These are phyloP conservation scores for Pseudogymnoascus sp. DNA, from an alignment of 2,329 filamentous ascomycete species.

Conservation along the genomic window DNA sequence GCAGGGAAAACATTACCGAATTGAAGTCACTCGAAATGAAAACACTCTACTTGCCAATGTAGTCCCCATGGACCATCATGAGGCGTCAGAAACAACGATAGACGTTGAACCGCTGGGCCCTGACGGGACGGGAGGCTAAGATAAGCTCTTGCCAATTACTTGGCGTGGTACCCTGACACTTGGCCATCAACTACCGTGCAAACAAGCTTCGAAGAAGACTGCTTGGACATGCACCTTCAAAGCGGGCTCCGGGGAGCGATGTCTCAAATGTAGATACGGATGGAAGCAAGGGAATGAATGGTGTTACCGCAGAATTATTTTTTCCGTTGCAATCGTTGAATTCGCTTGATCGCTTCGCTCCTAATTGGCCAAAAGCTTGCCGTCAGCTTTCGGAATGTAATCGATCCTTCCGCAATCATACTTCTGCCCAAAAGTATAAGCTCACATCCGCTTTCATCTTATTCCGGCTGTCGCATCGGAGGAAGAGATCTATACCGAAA, in stretches of 20 bases:
- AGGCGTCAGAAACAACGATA: neutral
- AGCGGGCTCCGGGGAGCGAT: neutral
- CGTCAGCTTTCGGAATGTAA: neutral
- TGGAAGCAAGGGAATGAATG: neutral
- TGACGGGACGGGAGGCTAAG: neutral
- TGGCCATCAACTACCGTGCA: neutral
- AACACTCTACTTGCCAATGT: neutral
- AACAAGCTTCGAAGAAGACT: neutral
- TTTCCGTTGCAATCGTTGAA: neutral
- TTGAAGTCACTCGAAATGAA: neutral
- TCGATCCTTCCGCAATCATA: neutral
- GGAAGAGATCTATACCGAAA: neutral
- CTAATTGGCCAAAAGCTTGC: neutral
- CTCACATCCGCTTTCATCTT: neutral
- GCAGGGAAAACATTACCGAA: neutral
- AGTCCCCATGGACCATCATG: neutral
- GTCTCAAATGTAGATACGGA: neutral
- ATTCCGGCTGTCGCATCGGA: neutral
- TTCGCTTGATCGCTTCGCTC: neutral
- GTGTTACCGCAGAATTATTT: neutral
- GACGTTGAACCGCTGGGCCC: neutral
- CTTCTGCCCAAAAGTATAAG: neutral
- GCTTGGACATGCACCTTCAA: neutral
- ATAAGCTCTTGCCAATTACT: constrained; percentile 4
- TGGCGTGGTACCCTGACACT: neutral